Base-by-base conservation (phyloP, 75 land plant genomes). In the Azolla pinnata region DNA sequence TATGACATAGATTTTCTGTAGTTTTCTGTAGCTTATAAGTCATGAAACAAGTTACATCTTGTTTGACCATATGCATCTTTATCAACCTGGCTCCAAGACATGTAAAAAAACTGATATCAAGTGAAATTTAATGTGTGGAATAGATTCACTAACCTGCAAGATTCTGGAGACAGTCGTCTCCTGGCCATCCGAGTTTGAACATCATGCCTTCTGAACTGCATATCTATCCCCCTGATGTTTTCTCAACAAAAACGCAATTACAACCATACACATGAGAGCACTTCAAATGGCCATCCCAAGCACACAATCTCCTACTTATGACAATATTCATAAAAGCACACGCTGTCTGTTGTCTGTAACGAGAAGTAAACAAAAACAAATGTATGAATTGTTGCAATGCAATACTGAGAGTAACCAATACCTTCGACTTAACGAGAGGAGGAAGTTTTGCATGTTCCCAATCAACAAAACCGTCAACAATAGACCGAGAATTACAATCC, bases 371-470 rank as follows among this genome's bases (percentile, higher is more conserved):
- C n/a, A n/a, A n/a, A n/a, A n/a, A n/a, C n/a, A n/a, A n/a, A n/a
- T n/a, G n/a, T n/a, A n/a, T n/a, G n/a, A n/a, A n/a, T n/a, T n/a
- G n/a, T n/a, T n/a, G n/a, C n/a, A n/a, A n/a, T n/a, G n/a, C n/a
- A n/a, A 5, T 35, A 12, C 40, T 5, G 12, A 12, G 12, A 35
- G 12, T 35, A 35, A 5, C 10, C 5, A n/a, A 8, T 73, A 93
- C 98, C 98, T 88, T 33, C 87, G 74, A 44, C 85, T 86, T 63
- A 93, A 90, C 24, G 87, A 73, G 48, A 81, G 90, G 28, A 93
- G 87, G 64, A 93, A 93, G 60, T 83, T 89, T 68, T 93, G 98
- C 87, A 93, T 93, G 64, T 88, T 93, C 56, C 96, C 96, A 69
- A 93, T 85, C 20, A 93, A 81, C 33, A 88, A 66, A 54, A 96